Evolutionary conservation across 2,329 filamentous ascomycete species (phyloP).

Genomic region (Cladosporium phlei): DNA sequence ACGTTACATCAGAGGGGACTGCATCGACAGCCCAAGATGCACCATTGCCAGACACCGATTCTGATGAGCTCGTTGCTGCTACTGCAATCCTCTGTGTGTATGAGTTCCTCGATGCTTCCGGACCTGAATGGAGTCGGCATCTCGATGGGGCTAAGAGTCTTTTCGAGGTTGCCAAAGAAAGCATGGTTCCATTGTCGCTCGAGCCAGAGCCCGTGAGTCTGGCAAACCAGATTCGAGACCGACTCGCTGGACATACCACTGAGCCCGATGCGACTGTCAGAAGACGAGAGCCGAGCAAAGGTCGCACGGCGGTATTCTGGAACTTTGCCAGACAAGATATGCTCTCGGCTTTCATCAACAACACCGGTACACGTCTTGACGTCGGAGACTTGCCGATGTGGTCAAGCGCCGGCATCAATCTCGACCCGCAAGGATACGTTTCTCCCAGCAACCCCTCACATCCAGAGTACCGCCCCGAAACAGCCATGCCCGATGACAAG

Average conservation of each 20-base stretch:
- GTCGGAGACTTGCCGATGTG: constrained; percentile 59
- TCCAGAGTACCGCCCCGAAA: constrained; percentile 38
- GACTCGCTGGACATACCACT: constrained; percentile 9
- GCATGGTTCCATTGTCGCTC: constrained; percentile 43
- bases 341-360: constrained; percentile 60
- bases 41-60: constrained; percentile 37
- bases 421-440: constrained; percentile 52
- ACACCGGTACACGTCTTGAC: constrained; percentile 56
- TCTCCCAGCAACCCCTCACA: constrained; percentile 44
- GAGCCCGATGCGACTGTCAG: constrained; percentile 12
- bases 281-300: constrained; percentile 39
- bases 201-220: constrained; percentile 33
- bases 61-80: constrained; percentile 60
- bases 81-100: constrained; percentile 64
- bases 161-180: constrained; percentile 51
- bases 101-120: constrained; percentile 62
- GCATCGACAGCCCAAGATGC: constrained; percentile 19
- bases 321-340: constrained; percentile 64
- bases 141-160: constrained; percentile 62
- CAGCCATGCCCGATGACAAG: constrained; percentile 57
- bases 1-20: constrained; percentile 21
- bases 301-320: constrained; percentile 59
- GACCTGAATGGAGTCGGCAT: constrained; percentile 59
- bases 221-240: constrained; percentile 20
- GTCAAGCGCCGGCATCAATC: constrained; percentile 58